A percentile compares a stretch with the other conserved stretches of the same genome.
Conservation (phyloP, 768 basidiomycete species). For the Tulasnella sp. region DNA sequence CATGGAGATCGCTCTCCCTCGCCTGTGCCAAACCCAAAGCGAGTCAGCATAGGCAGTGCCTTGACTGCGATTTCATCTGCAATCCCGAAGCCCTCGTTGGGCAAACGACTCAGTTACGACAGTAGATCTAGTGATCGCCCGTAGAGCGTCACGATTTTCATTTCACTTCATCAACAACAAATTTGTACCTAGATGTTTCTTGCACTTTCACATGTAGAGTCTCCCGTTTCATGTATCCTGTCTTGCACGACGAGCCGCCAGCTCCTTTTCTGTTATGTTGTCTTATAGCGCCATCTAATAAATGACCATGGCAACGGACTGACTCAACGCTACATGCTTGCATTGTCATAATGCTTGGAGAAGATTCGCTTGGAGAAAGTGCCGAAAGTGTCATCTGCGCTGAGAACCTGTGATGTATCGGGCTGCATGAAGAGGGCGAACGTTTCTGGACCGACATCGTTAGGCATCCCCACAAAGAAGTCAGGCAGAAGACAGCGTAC, state of each 20-base stretch:
- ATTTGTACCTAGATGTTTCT: constrained; percentile 6
- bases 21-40: constrained; percentile 9
- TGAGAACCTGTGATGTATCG: constrained; percentile 70
- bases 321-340: neutral
- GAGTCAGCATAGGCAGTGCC: constrained; percentile 13
- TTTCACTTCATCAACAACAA: constrained; percentile 7
- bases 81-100: constrained; percentile 16
- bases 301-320: constrained; percentile 6
- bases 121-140: constrained; percentile 14
- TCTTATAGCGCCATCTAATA: neutral
- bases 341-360: constrained; percentile 51
- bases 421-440: constrained; percentile 90
- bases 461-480: neutral
- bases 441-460: constrained; percentile 68
- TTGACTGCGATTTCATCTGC: constrained; percentile 22
- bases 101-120: constrained; percentile 20
- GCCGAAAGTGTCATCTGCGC: constrained; percentile 73
- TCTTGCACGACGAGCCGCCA: neutral
- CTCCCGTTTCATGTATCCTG: neutral
- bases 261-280: neutral
- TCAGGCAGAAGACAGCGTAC: constrained; percentile 13
- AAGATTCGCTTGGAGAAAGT: constrained; percentile 84
- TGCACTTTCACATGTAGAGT: neutral
- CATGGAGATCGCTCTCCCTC: constrained; percentile 1
- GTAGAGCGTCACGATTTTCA: neutral